phyloP scores from a whole-genome alignment of 2,329 filamentous ascomycete genomes.

The Fusarium sulawesiense region DNA sequence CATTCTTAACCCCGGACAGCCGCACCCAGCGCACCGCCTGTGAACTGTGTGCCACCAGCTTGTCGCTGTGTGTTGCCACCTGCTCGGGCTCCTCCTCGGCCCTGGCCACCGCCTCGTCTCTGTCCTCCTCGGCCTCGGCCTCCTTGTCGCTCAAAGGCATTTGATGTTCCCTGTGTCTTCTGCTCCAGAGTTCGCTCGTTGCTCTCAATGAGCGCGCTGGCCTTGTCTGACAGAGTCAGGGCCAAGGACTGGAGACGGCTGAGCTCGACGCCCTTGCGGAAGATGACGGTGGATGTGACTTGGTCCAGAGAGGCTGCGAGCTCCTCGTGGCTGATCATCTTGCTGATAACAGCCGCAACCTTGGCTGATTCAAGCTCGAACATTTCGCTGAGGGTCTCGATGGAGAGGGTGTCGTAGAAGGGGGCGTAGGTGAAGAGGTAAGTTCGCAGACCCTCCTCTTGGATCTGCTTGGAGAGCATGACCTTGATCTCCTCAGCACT shows the following conservation, averaged over 20 bases:
- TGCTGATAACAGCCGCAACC: conserved; percentile 94
- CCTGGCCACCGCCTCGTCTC: conserved; percentile 70
- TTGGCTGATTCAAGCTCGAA: conserved; percentile 94
- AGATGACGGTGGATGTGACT: conserved; percentile 96
- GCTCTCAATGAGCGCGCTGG: conserved; percentile 92
- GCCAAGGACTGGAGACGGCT: conserved; percentile 95
- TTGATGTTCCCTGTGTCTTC: conserved; percentile 93
- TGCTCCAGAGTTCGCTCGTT: conserved; percentile 98
- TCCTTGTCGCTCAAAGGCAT: conserved; percentile 94
- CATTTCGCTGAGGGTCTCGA: conserved; percentile 88
- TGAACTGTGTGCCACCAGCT: conserved; percentile 81
- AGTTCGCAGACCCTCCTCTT: conserved; percentile 96
- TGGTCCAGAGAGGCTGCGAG: conserved; percentile 96
- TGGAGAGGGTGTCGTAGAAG: conserved; percentile 96
- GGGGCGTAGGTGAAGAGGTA: conserved; percentile 99
- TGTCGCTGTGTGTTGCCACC: conserved; percentile 72
- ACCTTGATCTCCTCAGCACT: conserved; percentile 92
- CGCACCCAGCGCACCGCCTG: conserved; percentile 80
- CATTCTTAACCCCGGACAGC: conserved; percentile 68
- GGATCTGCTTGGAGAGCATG: conserved; percentile 98
- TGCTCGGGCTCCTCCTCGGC: conserved; percentile 69
- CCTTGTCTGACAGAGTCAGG: conserved; percentile 94
- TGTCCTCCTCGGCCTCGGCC: conserved; percentile 77
- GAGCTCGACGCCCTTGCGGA: conserved; percentile 99
- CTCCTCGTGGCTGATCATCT: conserved; percentile 99